Base-by-base conservation (phyloP, 148 eudicot species). In the Chenopodium quinoa region DNA sequence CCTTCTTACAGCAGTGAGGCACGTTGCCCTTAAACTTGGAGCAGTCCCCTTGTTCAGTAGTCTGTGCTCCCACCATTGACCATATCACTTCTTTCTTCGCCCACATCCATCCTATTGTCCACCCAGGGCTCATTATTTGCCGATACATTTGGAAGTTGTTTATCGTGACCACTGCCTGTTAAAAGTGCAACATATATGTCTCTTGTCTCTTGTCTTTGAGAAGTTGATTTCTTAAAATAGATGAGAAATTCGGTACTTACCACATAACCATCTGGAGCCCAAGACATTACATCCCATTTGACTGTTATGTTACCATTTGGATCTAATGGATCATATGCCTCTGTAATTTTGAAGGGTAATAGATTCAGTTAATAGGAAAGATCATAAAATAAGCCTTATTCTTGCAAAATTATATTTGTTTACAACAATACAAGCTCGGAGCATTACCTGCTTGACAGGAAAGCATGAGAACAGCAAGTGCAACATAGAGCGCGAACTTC, bases 61-160 rank as follows among this genome's bases (percentile, higher is more conserved):
- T 80, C 78, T 92, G 91, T 29, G 91, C 90, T 77, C 95, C 93
- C 4, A 90, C 89, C 91, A 92, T 89, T 12, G 90, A 40, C 95
- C 92, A 90, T 25, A 92, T 92, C 31, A 92, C 91, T 73, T 89
- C 93, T 79, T 87, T 90, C 81, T 87, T 90, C 3, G 90, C 86
- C 95, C 95, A 92, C n/a, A 87, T 25, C 95, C 95, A 92, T 20
- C 88, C 87, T 10, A 92, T 70, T 12, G 93, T 89, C 95, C 95
- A 92, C 0, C 95, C 95, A 1, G 95, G 95, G 76, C 29, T 86
- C 85, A 78, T 81, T 37, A 92, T 89, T 22, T 85, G 90, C 17
- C 95, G 83, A 81, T 88, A 92, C 88, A 84, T 80, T 84, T 92
- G 95, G 82, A 92, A 92, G 81, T 92, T 92, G 82, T 85, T 86